phyloP scores from a whole-genome alignment of 805 yeast genomes.

The Ogataea minuta region DNA sequence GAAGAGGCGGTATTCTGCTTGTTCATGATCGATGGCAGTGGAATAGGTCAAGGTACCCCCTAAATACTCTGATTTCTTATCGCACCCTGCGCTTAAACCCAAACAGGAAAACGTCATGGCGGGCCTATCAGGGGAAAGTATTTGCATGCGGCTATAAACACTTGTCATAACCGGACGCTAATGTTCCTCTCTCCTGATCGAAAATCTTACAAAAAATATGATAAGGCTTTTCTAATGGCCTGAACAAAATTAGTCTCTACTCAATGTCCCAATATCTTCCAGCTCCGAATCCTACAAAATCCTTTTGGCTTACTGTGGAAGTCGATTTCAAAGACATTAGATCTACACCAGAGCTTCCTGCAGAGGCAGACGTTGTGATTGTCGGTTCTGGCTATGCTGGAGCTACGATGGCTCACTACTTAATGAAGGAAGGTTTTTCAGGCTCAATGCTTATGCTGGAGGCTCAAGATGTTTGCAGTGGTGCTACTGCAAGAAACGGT shows the following conservation, averaged over 20 bases:
- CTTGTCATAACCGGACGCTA: no score
- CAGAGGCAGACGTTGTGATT: constrained; percentile 37
- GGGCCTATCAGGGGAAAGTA: no score
- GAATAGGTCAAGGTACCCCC: no score
- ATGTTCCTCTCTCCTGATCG: background rate
- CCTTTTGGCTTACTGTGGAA: constrained; percentile 19
- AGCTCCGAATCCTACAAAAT: constrained; percentile 20
- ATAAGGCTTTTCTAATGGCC: background rate
- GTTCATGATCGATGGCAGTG: no score
- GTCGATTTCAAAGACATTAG: constrained; percentile 18
- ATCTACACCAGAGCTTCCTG: constrained; percentile 32
- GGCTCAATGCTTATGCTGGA: constrained; percentile 27
- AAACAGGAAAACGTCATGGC: no score
- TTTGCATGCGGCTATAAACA: no score
- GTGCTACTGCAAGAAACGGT: constrained; percentile 49
- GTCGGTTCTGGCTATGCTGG: constrained; percentile 49
- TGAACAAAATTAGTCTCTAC: background rate
- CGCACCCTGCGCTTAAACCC: no score
- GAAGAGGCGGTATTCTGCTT: no score
- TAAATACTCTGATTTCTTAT: no score
- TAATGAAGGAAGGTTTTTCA: constrained; percentile 26
- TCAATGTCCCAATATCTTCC: constrained; percentile 18
- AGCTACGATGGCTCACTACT: constrained; percentile 37
- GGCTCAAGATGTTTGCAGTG: constrained; percentile 40
- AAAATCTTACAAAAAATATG: background rate